Evolutionary conservation across 805 yeast species (phyloP).

Genomic region (Kazachstania martiniae): DNA sequence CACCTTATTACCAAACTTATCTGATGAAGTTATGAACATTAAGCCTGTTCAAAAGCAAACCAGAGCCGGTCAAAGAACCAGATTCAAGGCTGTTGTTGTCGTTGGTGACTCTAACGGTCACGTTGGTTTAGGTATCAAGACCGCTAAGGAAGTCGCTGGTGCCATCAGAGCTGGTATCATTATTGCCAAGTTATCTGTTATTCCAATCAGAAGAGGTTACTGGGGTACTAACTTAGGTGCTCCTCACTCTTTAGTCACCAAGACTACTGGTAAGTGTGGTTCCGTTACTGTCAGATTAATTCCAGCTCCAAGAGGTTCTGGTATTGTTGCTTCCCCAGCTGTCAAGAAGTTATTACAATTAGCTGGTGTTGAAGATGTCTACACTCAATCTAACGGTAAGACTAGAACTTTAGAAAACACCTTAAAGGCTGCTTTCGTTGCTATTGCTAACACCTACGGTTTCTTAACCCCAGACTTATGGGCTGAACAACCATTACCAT

Average conservation of each 20-base stretch:
- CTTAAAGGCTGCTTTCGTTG: constrained; percentile 98
- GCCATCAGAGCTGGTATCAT: constrained; percentile 99
- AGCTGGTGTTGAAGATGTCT: constrained; percentile 99
- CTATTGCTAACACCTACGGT: constrained; percentile 99
- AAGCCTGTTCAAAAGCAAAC: constrained; percentile 99
- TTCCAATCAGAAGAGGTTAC: constrained; percentile 99
- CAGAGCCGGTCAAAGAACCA: constrained; percentile 99
- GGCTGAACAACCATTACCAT: constrained; percentile 72
- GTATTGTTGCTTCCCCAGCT: constrained; percentile 99
- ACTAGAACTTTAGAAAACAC: constrained; percentile 99
- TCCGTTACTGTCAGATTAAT: constrained; percentile 96
- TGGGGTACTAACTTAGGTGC: constrained; percentile 99
- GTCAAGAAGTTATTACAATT: constrained; percentile 97
- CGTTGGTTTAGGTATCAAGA: constrained; percentile 99
- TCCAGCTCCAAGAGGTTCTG: constrained; percentile 99
- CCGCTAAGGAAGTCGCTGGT: constrained; percentile 99
- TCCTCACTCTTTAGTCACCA: constrained; percentile 97
- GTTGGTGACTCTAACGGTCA: constrained; percentile 99
- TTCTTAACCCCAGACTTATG: constrained; percentile 99
- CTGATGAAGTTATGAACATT: constrained; percentile 99
- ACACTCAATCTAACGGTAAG: constrained; percentile 97
- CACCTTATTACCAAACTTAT: constrained; percentile 86
- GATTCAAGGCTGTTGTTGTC: constrained; percentile 99
- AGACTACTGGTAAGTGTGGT: constrained; percentile 99
- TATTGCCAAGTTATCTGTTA: constrained; percentile 96